Evolutionary conservation across 2,329 filamentous ascomycete genomes (phyloP).

Genomic region (Truncatella angustata): DNA sequence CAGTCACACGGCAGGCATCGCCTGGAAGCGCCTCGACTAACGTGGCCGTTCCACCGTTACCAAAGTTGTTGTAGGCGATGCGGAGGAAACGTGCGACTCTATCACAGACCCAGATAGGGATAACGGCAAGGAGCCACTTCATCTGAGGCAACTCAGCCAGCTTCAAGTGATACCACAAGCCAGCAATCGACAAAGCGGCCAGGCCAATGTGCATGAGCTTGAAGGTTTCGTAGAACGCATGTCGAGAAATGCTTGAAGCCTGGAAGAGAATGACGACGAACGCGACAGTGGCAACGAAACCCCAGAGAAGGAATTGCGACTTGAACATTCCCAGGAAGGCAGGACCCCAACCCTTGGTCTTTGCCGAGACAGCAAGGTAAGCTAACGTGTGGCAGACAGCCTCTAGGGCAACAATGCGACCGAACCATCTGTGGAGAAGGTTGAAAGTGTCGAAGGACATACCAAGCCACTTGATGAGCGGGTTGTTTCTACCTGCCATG

Average conservation of each 20-base stretch:
- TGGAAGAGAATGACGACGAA: slow-evolving; percentile 65
- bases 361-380: slow-evolving; percentile 47
- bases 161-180: slow-evolving; percentile 66
- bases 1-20: slow-evolving; percentile 70
- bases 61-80: slow-evolving; percentile 65
- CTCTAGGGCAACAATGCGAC: slow-evolving; percentile 72
- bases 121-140: slow-evolving; percentile 57
- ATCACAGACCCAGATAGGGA: slow-evolving; percentile 68
- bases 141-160: slow-evolving; percentile 54
- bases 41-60: slow-evolving; percentile 64
- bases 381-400: slow-evolving; percentile 63
- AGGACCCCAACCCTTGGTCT: slow-evolving; percentile 45
- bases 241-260: slow-evolving; percentile 67
- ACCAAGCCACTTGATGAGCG: slow-evolving; percentile 67
- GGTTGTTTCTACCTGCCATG: slow-evolving; percentile 75
- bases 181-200: slow-evolving; percentile 58
- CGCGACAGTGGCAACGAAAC: slow-evolving; percentile 60
- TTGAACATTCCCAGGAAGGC: slow-evolving; percentile 34
- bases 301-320: slow-evolving; percentile 54
- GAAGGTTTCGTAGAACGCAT: slow-evolving; percentile 79
- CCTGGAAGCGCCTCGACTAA: slow-evolving; percentile 74
- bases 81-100: slow-evolving; percentile 58
- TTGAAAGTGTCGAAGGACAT: slow-evolving; percentile 84
- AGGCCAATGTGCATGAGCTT: slow-evolving; percentile 68
- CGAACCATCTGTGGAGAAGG: slow-evolving; percentile 77